Evolutionary conservation across 2,329 filamentous ascomycete species (phyloP).

Genomic region (Sarocladium strictum): DNA sequence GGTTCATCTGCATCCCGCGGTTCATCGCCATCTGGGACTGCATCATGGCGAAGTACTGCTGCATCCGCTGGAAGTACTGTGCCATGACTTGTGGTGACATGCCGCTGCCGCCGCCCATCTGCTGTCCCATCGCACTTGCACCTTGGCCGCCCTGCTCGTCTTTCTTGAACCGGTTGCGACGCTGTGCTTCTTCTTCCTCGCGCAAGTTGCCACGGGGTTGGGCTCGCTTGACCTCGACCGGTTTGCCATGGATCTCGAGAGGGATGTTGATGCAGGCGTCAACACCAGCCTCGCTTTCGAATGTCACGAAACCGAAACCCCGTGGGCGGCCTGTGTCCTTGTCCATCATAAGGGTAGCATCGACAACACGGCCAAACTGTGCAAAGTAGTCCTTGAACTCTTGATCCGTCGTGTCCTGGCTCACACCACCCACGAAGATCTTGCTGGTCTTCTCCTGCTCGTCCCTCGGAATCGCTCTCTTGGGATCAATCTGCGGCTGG

Average conservation of each 20-base stretch:
- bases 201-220: slow-evolving; percentile 91
- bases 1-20: slow-evolving; percentile 53
- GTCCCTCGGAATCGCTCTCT: slow-evolving; percentile 92
- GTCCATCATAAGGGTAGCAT: slow-evolving; percentile 99
- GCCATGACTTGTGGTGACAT: slow-evolving; percentile 98
- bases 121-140: slow-evolving; percentile 30
- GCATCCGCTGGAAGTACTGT: slow-evolving; percentile 97
- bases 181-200: slow-evolving; percentile 74
- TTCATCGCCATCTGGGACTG: slow-evolving; percentile 89
- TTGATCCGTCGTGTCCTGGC: slow-evolving; percentile 91
- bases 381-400: slow-evolving; percentile 97
- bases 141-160: slow-evolving; percentile 27
- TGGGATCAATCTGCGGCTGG: slow-evolving; percentile 77
- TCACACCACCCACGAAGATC: slow-evolving; percentile 97
- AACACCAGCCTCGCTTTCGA: slow-evolving; percentile 91
- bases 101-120: slow-evolving; percentile 46
- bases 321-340: slow-evolving; percentile 97
- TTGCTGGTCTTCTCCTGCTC: slow-evolving; percentile 98
- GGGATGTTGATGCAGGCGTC: slow-evolving; percentile 81
- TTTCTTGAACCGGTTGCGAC: slow-evolving; percentile 57
- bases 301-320: slow-evolving; percentile 97
- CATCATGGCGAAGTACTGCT: slow-evolving; percentile 94
- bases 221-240: slow-evolving; percentile 97
- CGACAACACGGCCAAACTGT: slow-evolving; percentile 91
- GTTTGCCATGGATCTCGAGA: slow-evolving; percentile 89